Evolutionary conservation across 108 stramenopile genomes (phyloP), one percentile per base, ranked within the genome.

Genomic region (Pseudonitzschia multiseries): DNA sequence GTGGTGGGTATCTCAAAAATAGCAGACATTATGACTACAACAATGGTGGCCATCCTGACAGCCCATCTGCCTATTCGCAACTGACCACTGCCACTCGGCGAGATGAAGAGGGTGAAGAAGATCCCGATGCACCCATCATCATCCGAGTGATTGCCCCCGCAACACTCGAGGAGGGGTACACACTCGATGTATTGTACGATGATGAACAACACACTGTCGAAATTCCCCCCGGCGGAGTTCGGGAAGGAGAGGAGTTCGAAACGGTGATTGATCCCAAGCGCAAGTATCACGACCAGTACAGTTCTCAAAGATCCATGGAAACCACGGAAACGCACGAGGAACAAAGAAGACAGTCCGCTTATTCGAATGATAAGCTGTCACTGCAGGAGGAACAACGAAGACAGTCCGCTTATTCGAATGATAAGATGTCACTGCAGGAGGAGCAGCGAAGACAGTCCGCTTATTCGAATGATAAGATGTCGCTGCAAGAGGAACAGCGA

Each of bases 211-310:
- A 76, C 50, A 83, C 79, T n/a, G 84, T 86, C 14, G 66, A 70
- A 26, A 85, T 89, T 36, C 88, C 88, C 17, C 33, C n/a, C 4
- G 84, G 85, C 14, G 88, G 88, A n/a, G 85, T 89, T 24, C 61
- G 57, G 22, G 75, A 86, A 52, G 85, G 82, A 43, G 64, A 89
- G 74, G 81, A 81, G 53, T 89, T 89, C 74, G 77, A 75, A 68
- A 70, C 80, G 21, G 44, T 40, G 0, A 40, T 40, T 44, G 46
- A 67, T 48, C 66, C 66, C 8, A 50, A 44, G 22, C 66, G 43
- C 42, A 29, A 67, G 43, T 67, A 67, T 41, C 40, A 24, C 40
- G 31, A 50, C 6, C 40, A 67, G n/a, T 13, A 33, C 60, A 61
- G 60, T 21, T 36, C 32, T 41, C 62, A 27, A 9, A 32, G 62